Conservation (phyloP, 192 early-diverging fungal species). For the Coemansia sp. region DNA sequence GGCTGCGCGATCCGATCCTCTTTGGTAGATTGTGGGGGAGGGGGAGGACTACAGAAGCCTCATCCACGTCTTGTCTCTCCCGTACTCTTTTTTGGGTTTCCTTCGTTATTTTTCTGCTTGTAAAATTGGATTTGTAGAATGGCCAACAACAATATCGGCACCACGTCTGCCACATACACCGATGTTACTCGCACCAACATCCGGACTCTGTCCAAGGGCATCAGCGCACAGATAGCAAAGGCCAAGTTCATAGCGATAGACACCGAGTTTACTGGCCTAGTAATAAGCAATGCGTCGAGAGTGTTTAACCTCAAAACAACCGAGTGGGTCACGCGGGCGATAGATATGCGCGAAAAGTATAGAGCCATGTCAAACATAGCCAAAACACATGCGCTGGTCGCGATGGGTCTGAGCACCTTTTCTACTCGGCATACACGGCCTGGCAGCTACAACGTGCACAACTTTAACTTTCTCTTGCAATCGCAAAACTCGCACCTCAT, state of each 20-base stretch:
- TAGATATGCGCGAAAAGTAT: slow-evolving; percentile 83
- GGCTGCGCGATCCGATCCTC: neutral
- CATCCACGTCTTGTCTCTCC: neutral
- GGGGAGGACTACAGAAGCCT: neutral
- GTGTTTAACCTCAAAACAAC: slow-evolving; percentile 29
- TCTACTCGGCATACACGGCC: slow-evolving; percentile 22
- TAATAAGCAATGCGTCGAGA: slow-evolving; percentile 35
- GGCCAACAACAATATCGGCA: slow-evolving; percentile 7
- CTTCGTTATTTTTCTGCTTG: neutral
- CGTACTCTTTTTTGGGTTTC: neutral
- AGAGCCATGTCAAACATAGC: slow-evolving; percentile 68
- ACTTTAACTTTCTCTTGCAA: slow-evolving; percentile 55
- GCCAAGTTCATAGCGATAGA: slow-evolving; percentile 83
- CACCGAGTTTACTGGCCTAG: slow-evolving; percentile 89
- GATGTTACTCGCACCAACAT: slow-evolving; percentile 70
- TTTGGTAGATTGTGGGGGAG: neutral
- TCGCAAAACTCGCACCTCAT: slow-evolving; percentile 64
- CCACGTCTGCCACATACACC: slow-evolving; percentile 54
- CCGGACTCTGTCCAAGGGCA: slow-evolving; percentile 38
- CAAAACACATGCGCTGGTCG: slow-evolving; percentile 72
- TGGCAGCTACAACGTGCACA: slow-evolving; percentile 65
- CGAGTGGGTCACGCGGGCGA: slow-evolving; percentile 48
- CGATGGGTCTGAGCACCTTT: slow-evolving; percentile 70
- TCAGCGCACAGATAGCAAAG: slow-evolving; percentile 46
- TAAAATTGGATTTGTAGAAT: slow-evolving; percentile 7